A percentile compares a stretch with the other conserved stretches of the same genome.
Evolutionary conservation across 208 protist genomes (phyloP).

Genomic region (Acanthamoeba royreba): DNA sequence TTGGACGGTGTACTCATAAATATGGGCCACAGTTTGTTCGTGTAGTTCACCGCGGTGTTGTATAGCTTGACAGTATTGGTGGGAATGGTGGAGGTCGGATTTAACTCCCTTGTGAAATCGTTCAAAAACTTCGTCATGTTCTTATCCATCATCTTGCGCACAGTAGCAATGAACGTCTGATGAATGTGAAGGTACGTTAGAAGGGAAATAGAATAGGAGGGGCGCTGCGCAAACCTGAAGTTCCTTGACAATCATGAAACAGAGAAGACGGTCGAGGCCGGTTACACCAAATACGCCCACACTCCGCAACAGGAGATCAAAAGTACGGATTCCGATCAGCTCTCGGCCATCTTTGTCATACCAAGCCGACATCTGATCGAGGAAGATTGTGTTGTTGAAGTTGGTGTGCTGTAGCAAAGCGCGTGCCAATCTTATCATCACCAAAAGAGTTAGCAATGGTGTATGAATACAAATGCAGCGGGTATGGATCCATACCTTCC

Average conservation of each 20-base stretch:
- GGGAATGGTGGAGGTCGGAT: constrained; percentile 48
- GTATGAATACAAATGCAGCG: neutral
- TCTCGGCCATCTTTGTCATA: constrained; percentile 78
- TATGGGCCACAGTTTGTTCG: constrained; percentile 58
- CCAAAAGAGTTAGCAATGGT: neutral
- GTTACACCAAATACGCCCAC: constrained; percentile 81
- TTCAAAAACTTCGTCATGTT: constrained; percentile 39
- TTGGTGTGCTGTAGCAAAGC: constrained; percentile 89
- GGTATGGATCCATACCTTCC: constrained; percentile 72
- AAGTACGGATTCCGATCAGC: constrained; percentile 86
- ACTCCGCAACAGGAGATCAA: constrained; percentile 82
- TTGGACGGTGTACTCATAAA: constrained; percentile 52
- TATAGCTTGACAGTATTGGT: constrained; percentile 61
- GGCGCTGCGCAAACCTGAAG: constrained; percentile 78
- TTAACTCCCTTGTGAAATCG: constrained; percentile 27
- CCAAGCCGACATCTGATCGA: constrained; percentile 87
- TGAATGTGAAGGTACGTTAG: too few species aligned
- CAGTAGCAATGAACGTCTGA: neutral
- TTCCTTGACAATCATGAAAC: constrained; percentile 90
- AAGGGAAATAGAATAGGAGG: too few species aligned
- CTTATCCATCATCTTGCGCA: constrained; percentile 22
- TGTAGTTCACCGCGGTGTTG: constrained; percentile 62
- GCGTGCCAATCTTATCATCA: constrained; percentile 75
- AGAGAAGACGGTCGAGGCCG: constrained; percentile 84
- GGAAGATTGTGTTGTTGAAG: constrained; percentile 81